These are phyloP conservation scores for Imleria badia DNA, from an alignment of 768 basidiomycete species.

Conservation along the genomic window DNA sequence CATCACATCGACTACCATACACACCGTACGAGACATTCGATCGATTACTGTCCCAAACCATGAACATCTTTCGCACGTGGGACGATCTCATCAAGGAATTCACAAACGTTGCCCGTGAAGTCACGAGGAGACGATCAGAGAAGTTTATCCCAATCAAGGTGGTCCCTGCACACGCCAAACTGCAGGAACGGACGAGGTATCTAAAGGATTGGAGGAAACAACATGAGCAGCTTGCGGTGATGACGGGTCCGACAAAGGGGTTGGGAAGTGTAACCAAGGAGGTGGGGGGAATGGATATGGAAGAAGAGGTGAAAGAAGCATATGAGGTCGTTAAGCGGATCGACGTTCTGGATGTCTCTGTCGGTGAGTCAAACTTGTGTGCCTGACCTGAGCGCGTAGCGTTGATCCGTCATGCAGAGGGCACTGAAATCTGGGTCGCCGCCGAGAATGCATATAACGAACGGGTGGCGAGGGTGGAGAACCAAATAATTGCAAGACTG, in stretches of 20 bases:
- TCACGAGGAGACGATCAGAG: conserved; percentile 84
- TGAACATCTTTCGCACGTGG: conserved; percentile 82
- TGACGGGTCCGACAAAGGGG: conserved; percentile 94
- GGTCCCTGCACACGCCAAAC: conserved; percentile 82
- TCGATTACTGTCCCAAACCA: conserved; percentile 70
- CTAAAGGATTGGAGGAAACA: conserved; percentile 92
- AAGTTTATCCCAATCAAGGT: conserved; percentile 98
- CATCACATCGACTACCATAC: conserved; percentile 88
- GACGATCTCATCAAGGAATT: conserved; percentile 91
- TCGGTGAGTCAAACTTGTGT: conserved; percentile 52
- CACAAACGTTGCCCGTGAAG: conserved; percentile 89
- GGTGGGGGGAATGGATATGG: conserved; percentile 94
- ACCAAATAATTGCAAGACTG: conserved; percentile 94
- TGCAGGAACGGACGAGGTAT: conserved; percentile 86
- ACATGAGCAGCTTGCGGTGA: conserved; percentile 94
- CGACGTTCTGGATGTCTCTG: conserved; percentile 92
- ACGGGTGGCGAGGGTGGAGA: conserved; percentile 94
- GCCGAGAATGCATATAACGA: conserved; percentile 99
- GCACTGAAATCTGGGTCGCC: conserved; percentile 96
- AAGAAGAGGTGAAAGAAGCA: conserved; percentile 93
- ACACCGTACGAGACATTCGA: conserved; percentile 95
- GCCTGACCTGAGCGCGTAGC: not conserved
- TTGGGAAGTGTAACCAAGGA: conserved; percentile 71
- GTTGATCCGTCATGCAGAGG: conserved; percentile 54
- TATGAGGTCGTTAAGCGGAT: conserved; percentile 98